Evolutionary conservation across 352 stramenopile genomes (phyloP), one percentile per base, ranked within the genome.

Genomic region (Phytophthora hibernalis): DNA sequence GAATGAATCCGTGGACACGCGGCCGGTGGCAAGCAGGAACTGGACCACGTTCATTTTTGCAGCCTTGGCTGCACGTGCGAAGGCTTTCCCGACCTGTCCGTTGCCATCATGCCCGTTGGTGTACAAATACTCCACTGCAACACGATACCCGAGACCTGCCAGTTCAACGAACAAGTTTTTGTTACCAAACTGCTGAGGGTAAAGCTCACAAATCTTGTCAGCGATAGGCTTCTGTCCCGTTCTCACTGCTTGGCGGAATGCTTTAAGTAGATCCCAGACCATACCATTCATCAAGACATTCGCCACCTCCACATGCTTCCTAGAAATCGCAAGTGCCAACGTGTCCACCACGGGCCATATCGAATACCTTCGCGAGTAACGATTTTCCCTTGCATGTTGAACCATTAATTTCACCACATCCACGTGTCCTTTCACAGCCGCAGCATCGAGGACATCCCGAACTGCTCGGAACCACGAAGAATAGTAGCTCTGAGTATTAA

Each of bases 121-220:
- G 43, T 53, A 53, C 4, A 61, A 16, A 30, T 53, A 53, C 20
- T 35, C 18, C 13, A 61, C 28, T 21, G 54, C 54, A 37, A 45
- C 21, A 37, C 18, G 2, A 11, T 45, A 12, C 1, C 54, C 54
- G 3, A 3, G 12, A 42, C 9, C 10, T 16, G 28, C 48, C 7
- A 54, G 30, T 12, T 42, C 48, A 16, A 6, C 35, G 15, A 42
- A 42, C 35, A 42, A 42, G 35, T 42, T 18, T 42, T 42, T 5
- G 15, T 13, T 13, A 18, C 6, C 11, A 6, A 18, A 42, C 15
- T 18, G 11, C 4, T 6, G 15, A 42, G 35, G 35, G 35, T 18
- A 42, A 42, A 42, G 11, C 11, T 42, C 35, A 42, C 35, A 42
- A 42, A 42, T 42, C 15, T 5, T 42, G 11, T 42, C 35, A 18